These are phyloP conservation scores for Ascochyta viciae-villosae DNA, from an alignment of 2,329 filamentous ascomycete species.

Conservation along the genomic window DNA sequence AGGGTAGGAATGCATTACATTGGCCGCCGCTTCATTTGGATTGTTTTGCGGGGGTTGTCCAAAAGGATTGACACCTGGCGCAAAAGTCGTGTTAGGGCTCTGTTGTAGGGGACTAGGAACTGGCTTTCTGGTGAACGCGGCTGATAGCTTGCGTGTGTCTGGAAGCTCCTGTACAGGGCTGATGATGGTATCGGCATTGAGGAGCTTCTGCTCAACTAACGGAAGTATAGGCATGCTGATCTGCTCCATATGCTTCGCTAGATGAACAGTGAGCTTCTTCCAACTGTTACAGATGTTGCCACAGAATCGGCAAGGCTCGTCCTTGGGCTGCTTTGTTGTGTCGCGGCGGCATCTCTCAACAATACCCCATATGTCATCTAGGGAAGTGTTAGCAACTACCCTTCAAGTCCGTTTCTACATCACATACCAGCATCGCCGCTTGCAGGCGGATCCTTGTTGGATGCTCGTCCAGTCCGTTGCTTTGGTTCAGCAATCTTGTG, in stretches of 20 bases:
- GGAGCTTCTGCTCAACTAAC: conserved; percentile 49
- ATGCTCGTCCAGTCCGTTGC: conserved; percentile 67
- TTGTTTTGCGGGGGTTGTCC: conserved; percentile 37
- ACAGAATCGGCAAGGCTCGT: conserved; percentile 89
- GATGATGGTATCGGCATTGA: conserved; percentile 48
- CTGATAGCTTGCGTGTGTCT: conserved; percentile 43
- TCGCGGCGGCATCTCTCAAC: conserved; percentile 80
- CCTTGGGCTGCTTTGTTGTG: conserved; percentile 68
- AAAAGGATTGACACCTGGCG: conserved; percentile 43
- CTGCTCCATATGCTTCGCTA: conserved; percentile 94
- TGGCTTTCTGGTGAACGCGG: conserved; percentile 37
- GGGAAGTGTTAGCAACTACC: conserved; percentile 19
- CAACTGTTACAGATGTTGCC: conserved; percentile 80
- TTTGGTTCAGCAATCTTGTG: conserved; percentile 87
- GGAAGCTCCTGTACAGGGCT: conserved; percentile 48
- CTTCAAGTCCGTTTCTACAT: not conserved
- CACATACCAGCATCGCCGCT: conserved; percentile 37
- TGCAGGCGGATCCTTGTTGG: conserved; percentile 38
- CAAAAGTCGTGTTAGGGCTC: conserved; percentile 39
- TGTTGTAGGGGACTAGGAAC: conserved; percentile 42
- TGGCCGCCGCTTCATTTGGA: conserved; percentile 28
- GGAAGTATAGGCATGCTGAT: conserved; percentile 80
- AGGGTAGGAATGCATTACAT: conserved; percentile 48
- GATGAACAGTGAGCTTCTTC: conserved; percentile 93
- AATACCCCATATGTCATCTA: conserved; percentile 75